Percentiles rank a stretch among this genome's conserved stretches.
phyloP scores from a whole-genome alignment of 2,329 filamentous ascomycete genomes.

The Venturia carpophila region DNA sequence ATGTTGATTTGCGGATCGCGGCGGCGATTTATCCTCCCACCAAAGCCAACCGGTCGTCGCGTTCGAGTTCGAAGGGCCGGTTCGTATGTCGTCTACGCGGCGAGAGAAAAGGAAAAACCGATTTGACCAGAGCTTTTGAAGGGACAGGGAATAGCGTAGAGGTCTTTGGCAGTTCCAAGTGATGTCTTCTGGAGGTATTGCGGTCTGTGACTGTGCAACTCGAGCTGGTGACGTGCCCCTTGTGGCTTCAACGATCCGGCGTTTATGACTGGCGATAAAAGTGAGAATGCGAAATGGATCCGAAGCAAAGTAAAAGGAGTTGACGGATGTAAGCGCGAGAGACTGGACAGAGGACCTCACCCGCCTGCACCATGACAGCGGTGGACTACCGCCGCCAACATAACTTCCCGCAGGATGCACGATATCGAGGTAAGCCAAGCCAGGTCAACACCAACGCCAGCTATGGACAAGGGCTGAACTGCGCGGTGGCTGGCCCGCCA shows the following conservation, averaged over 20 bases:
- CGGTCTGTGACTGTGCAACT: slow-evolving; percentile 3
- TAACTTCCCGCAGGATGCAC: slow-evolving; percentile 1
- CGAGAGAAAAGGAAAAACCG: background rate
- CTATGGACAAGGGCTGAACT: background rate
- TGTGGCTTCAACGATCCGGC: background rate
- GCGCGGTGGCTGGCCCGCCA: background rate
- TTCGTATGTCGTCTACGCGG: background rate
- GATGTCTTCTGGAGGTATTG: background rate
- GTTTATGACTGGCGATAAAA: background rate
- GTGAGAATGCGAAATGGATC: background rate
- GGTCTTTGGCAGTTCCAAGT: background rate
- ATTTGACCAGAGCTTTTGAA: background rate
- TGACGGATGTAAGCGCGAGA: background rate
- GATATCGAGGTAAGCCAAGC: background rate
- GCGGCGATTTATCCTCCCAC: background rate
- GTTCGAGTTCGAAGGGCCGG: background rate
- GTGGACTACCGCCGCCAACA: background rate
- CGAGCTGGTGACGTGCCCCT: background rate
- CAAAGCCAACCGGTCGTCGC: background rate
- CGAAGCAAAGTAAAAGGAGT: background rate
- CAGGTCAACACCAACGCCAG: background rate
- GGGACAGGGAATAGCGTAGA: background rate
- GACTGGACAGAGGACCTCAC: background rate
- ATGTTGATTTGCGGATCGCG: background rate
- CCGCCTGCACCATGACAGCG: background rate